Percentiles rank a stretch among this genome's conserved stretches.
Conservation (phyloP, 2,329 filamentous ascomycete genomes). For the Verticillium longisporum region DNA sequence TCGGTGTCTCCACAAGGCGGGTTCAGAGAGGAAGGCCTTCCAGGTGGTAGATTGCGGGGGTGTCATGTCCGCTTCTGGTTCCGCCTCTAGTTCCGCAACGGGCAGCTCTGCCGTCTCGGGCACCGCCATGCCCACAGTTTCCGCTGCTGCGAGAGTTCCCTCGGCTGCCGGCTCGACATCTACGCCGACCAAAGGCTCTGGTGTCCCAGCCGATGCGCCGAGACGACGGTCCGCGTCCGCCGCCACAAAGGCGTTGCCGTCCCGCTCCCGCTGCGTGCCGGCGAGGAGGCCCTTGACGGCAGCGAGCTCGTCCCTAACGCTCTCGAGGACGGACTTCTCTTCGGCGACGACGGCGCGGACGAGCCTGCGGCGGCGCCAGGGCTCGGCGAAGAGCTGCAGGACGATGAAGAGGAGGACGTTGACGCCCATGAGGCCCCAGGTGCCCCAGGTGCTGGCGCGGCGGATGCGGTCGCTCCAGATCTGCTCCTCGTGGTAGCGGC, state of each 20-base stretch:
- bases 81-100: neutral
- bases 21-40: conserved; percentile 34
- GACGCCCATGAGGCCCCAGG: conserved; percentile 95
- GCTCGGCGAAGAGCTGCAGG: conserved; percentile 84
- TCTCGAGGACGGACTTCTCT: conserved; percentile 53
- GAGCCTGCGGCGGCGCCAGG: conserved; percentile 76
- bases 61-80: neutral
- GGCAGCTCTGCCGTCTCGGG: neutral
- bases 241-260: conserved; percentile 21
- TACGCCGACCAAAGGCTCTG: conserved; percentile 7
- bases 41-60: conserved; percentile 22
- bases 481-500: conserved; percentile 96
- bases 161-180: conserved; percentile 20
- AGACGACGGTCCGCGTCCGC: conserved; percentile 13
- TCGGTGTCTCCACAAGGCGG: conserved; percentile 38
- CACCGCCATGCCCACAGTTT: conserved; percentile 4
- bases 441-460: conserved; percentile 95
- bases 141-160: conserved; percentile 1
- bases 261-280: conserved; percentile 4
- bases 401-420: conserved; percentile 86
- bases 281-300: conserved; percentile 21
- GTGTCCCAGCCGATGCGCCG: conserved; percentile 14
- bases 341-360: conserved; percentile 79
- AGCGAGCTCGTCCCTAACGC: conserved; percentile 36
- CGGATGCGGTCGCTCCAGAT: conserved; percentile 98